A percentile compares a stretch with the other conserved stretches of the same genome.
Conservation (phyloP, 2,329 filamentous ascomycete species). For the Chlorencoelia australis region DNA sequence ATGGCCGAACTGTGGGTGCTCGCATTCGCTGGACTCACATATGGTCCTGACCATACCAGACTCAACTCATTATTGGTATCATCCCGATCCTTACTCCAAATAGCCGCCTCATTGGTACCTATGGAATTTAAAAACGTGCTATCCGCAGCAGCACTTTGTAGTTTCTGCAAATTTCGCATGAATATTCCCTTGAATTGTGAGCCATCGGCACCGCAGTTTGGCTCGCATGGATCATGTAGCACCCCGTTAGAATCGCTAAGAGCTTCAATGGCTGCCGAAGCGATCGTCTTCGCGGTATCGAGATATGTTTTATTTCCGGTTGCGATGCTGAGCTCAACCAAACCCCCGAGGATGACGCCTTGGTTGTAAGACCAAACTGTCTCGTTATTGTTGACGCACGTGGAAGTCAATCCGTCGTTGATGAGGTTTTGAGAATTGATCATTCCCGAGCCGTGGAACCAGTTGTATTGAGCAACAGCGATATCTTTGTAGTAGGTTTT, state of each 20-base stretch:
- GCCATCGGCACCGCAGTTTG: constrained; percentile 36
- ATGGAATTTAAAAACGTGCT: constrained; percentile 44
- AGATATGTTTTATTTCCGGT: constrained; percentile 32
- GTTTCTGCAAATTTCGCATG: constrained; percentile 49
- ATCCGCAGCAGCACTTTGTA: constrained; percentile 39
- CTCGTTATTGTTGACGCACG: constrained; percentile 38
- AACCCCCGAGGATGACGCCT: constrained; percentile 48
- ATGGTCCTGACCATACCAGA: constrained; percentile 55
- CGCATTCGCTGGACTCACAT: constrained; percentile 38
- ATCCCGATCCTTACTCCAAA: constrained; percentile 52
- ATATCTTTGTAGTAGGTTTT: constrained; percentile 45
- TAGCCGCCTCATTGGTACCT: constrained; percentile 50
- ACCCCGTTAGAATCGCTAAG: constrained; percentile 37
- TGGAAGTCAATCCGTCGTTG: constrained; percentile 40
- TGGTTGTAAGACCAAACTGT: constrained; percentile 47
- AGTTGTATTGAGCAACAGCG: constrained; percentile 38
- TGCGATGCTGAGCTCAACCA: constrained; percentile 47
- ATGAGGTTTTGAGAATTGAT: constrained; percentile 38
- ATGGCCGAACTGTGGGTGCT: constrained; percentile 55
- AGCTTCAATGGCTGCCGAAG: constrained; percentile 39
- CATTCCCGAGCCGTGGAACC: constrained; percentile 40
- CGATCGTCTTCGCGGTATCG: constrained; percentile 39
- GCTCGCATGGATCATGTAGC: constrained; percentile 46
- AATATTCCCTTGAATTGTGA: constrained; percentile 68
- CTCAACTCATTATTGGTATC: constrained; percentile 38